Conservation (phyloP, 192 early-diverging fungal species). For the Cetraspora pellucida region DNA sequence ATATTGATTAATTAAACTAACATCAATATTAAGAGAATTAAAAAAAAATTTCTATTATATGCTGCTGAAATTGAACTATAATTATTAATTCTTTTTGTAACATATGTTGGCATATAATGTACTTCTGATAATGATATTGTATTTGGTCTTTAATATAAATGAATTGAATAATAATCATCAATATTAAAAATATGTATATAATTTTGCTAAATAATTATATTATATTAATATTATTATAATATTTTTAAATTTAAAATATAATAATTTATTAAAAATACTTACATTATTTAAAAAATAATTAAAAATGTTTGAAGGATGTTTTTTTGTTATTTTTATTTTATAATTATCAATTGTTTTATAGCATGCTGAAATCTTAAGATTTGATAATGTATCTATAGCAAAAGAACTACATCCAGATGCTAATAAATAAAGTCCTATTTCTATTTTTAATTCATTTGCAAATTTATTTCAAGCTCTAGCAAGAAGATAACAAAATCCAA, state of each 20-base stretch:
- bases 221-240: no score
- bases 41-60: neutral
- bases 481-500: constrained; percentile 7
- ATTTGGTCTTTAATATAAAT: neutral
- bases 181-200: neutral
- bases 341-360: neutral
- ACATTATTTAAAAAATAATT: neutral
- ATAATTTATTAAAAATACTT: no score
- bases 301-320: neutral
- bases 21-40: neutral
- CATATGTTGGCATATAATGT: neutral
- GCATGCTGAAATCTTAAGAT: neutral
- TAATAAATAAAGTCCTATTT: no score
- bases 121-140: neutral
- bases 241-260: no score
- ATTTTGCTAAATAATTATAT: no score
- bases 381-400: neutral
- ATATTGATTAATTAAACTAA: neutral
- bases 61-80: neutral
- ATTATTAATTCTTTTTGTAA: neutral
- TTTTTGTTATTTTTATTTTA: neutral
- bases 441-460: no score
- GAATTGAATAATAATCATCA: neutral
- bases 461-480: no score
- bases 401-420: neutral